Base-by-base conservation (phyloP, 345 rosid species). In the Syzygium aromaticum region DNA sequence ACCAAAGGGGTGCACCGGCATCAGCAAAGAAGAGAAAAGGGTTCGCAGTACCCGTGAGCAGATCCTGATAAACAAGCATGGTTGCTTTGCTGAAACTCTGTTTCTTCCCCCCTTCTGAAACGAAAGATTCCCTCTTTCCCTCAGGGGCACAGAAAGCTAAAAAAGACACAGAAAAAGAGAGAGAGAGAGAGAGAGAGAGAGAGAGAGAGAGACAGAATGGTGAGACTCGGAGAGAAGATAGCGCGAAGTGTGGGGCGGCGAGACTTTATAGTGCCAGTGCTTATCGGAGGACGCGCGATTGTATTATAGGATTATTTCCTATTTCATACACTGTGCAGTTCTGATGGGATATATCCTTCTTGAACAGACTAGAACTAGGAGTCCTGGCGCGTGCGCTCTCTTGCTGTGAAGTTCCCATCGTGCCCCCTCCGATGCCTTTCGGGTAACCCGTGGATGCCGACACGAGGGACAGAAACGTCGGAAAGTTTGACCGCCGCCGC, bases 61-160 rank as follows among this genome's bases (percentile, higher is more conserved):
- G 92, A 95, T 97, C 99, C 84, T 96, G 97, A 86, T 96, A 97
- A 40, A 97, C 99, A 94, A 97, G 92, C 99, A 97, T 97, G 92
- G 27, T 38, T 38, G 80, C 80, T 38, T 38, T 19, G 80, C 80
- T 38, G 80, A 73, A 73, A 22, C 80, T 73, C 80, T 38, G 80
- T 19, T 73, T 19, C 80, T 73, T 43, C 80, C 40, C 38, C 40
- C 40, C 49, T 73, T 19, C 80, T 11, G 80, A 19, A 73, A 19
- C 46, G 0, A 73, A 54, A 73, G 9, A 19, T 38, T 38, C 80
- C 3, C 80, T 33, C 49, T 40, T 10, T 9, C 0, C 14, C 27
- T 10, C 2, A 2, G 7, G 13, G 49, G 8, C 49, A 19, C 49
- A 19, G 80, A 19, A 33, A 73, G 80, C 80, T 8, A 19, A 21